phyloP scores from a whole-genome alignment of 2,329 filamentous ascomycete genomes.

The Colletotrichum theobromicola region DNA sequence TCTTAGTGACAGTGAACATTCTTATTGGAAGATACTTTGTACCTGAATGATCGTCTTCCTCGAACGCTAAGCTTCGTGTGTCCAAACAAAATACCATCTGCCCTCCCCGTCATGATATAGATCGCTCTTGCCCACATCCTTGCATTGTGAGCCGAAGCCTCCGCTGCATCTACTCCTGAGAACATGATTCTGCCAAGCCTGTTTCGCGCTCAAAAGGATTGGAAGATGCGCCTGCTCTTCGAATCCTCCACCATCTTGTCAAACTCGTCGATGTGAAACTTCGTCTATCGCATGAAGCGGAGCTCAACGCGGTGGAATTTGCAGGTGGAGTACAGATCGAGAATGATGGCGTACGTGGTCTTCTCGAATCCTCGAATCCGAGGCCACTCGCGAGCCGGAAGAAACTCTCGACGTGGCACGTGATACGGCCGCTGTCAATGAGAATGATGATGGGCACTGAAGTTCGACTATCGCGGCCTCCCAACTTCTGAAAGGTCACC shows the following conservation, averaged over 20 bases:
- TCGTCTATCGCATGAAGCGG: background rate
- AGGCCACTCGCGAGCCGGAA: rapidly evolving
- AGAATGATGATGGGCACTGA: background rate
- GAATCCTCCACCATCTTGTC: background rate
- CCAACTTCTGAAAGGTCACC: background rate
- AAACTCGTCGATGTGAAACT: background rate
- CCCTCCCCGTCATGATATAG: rapidly evolving
- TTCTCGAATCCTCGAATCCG: background rate
- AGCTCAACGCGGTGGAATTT: background rate
- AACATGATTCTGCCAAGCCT: background rate
- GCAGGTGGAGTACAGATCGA: background rate
- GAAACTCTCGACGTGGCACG: background rate
- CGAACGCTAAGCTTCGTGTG: background rate
- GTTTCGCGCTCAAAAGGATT: background rate
- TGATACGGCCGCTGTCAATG: background rate
- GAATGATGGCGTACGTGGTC: rapidly evolving
- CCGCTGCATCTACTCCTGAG: background rate
- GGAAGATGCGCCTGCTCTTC: background rate
- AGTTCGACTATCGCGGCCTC: background rate
- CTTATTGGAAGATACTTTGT: background rate
- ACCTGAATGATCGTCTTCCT: background rate
- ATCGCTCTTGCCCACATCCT: background rate
- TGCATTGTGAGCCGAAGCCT: background rate
- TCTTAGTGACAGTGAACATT: background rate
- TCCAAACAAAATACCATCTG: background rate